phyloP scores from a whole-genome alignment of 2,329 filamentous ascomycete species.

The Hypoxylon sp. region DNA sequence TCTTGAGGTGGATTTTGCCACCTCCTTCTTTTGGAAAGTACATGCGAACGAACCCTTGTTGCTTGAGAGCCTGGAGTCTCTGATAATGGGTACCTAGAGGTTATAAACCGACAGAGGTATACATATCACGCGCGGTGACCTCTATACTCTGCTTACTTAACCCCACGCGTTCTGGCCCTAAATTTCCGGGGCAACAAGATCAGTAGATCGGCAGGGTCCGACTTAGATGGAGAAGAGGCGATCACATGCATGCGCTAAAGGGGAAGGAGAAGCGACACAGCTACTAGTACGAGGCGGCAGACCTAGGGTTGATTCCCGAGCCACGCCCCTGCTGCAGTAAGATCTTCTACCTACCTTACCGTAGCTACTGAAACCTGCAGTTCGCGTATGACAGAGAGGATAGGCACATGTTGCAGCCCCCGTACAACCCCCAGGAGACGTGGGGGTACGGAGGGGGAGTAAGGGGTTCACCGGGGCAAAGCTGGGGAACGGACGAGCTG shows the following conservation, averaged over 20 bases:
- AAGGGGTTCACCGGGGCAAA: constrained; percentile 9
- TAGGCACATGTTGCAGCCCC: constrained; percentile 24
- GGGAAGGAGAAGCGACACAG: constrained; percentile 1
- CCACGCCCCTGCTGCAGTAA: constrained; percentile 1
- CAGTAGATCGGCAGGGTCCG: constrained; percentile 23
- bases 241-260: constrained; percentile 20
- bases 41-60: neutral
- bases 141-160: neutral
- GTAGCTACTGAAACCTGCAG: constrained; percentile 7
- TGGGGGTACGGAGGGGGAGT: constrained; percentile 20
- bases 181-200: neutral
- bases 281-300: constrained; percentile 6
- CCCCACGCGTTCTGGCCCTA: constrained; percentile 25
- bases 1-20: neutral
- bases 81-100: neutral
- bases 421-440: constrained; percentile 6
- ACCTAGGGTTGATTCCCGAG: constrained; percentile 9
- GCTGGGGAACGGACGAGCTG: constrained; percentile 33
- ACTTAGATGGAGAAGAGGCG: neutral
- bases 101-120: neutral
- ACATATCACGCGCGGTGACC: constrained; percentile 8
- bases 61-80: neutral
- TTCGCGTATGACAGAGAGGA: constrained; percentile 24
- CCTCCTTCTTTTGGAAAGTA: too few species aligned
- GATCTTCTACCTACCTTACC: neutral